Base-by-base conservation (phyloP, 495 filamentous ascomycete genomes). In the Aspergillus conjunctus region DNA sequence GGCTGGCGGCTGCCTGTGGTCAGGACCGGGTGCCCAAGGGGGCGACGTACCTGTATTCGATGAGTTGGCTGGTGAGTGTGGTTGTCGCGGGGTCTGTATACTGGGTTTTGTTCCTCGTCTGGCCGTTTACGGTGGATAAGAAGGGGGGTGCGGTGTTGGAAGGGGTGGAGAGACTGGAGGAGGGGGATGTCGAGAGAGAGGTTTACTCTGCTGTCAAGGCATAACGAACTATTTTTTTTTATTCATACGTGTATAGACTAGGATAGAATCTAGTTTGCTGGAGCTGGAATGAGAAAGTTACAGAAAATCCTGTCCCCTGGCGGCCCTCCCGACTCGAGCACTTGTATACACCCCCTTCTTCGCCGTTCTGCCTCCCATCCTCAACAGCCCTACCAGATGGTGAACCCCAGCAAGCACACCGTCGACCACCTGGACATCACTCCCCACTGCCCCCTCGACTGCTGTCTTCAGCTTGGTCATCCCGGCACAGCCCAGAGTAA, bases 401-500 rank as follows among this genome's bases (percentile, higher is more conserved):
- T 69, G 67, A 41, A 69, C 64, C 2, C 67, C 67, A 8, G 62
- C 60, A 21, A 61, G 59, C 31, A 69, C 67, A 10, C 74, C 74
- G 69, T 77, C 74, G 50, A 77, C 65, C 10, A 77, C 74, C 52
- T 39, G 50, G 0, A 66, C 62, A 39, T 74, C 68, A 15, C 64
- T 56, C 1, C 71, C 78, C 9, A 80, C 77, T 4, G 69, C 71
- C 45, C 73, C 63, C 64, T 79, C 74, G 39, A 77, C 74, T 7
- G 72, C 71, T 18, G 54, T 57, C 58, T 77, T 78, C 67, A 82
- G 71, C 58, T 72, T 75, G 18, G 76, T 72, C 78, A 82, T 82
- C 0, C 78, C 79, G 21, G 78, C 77, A 69, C 78, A 82, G 2
- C 78, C 79, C 31, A 82, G 64, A 10, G 73, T 69, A 37, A 81